phyloP scores from a whole-genome alignment of 2,329 filamentous ascomycete genomes.

The Cadophora sp. region DNA sequence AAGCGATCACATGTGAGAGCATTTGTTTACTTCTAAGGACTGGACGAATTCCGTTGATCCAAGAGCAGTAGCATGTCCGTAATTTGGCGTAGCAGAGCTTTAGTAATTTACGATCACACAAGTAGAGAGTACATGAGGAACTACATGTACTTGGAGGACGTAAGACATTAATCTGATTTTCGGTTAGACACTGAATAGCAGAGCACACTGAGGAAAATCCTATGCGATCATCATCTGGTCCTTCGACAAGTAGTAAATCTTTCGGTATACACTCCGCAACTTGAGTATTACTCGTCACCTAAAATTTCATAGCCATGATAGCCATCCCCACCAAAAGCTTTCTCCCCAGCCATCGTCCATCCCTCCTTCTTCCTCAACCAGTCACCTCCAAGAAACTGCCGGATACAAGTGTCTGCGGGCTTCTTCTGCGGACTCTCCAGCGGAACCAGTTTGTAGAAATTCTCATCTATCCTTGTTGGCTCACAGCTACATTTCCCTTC shows the following conservation, averaged over 20 bases:
- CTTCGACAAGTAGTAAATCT: too few species aligned
- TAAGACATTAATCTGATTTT: too few species aligned
- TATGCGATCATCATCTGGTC: too few species aligned
- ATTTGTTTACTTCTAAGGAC: constrained; percentile 9
- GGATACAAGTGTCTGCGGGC: constrained; percentile 53
- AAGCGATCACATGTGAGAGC: constrained; percentile 17
- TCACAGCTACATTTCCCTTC: constrained; percentile 50
- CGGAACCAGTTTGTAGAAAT: constrained; percentile 55
- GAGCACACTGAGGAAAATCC: too few species aligned
- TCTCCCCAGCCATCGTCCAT: constrained; percentile 50
- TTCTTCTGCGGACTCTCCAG: constrained; percentile 55
- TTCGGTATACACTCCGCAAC: neutral
- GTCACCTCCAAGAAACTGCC: constrained; percentile 51
- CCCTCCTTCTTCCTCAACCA: constrained; percentile 52
- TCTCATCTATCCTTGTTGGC: constrained; percentile 51
- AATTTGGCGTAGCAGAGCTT: too few species aligned
- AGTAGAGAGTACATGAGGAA: too few species aligned
- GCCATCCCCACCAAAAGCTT: constrained; percentile 51
- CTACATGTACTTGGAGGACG: too few species aligned
- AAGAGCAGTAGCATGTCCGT: too few species aligned
- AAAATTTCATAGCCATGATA: constrained; percentile 49
- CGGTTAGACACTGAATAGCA: too few species aligned
- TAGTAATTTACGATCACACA: too few species aligned
- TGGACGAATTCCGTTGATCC: too few species aligned
- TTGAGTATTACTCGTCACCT: constrained; percentile 22